Evolutionary conservation across 257 asterid species (phyloP).

Genomic region (Petunia secreta): DNA sequence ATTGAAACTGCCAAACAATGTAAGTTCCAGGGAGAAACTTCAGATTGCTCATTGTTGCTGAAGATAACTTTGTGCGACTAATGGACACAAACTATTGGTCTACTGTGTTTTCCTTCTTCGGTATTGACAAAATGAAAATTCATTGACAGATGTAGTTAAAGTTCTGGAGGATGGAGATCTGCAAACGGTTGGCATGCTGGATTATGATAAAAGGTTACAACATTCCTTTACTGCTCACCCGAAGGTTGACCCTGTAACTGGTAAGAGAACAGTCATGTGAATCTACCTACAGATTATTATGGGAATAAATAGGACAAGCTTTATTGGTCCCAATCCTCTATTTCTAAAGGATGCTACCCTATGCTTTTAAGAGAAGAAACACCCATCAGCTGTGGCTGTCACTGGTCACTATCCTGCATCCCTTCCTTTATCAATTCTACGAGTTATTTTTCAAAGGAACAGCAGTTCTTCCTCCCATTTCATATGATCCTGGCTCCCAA

Average conservation of each 20-base stretch:
- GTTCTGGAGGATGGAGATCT: conserved; percentile 98
- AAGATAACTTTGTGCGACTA: not conserved
- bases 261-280: conserved; percentile 45
- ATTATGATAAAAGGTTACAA: conserved; percentile 82
- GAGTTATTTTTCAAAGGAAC: not conserved
- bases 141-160: conserved; percentile 71
- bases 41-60: not conserved
- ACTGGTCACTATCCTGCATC: not conserved
- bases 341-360: not conserved
- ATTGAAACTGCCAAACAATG: not conserved
- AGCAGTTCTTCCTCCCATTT: conserved; percentile 9
- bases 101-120: conserved; percentile 12
- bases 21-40: not conserved
- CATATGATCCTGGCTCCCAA: not conserved
- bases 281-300: conserved; percentile 4
- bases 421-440: not conserved
- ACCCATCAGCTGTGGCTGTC: not conserved
- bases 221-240: conserved; percentile 99
- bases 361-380: not conserved
- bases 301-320: not conserved
- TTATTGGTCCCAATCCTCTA: not conserved
- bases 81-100: not conserved
- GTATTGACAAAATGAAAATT: not conserved
- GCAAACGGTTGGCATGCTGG: conserved; percentile 90
- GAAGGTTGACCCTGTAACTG: conserved; percentile 91